Evolutionary conservation across 106 monocot species (phyloP).

Genomic region (Apostasia shenzhenica): DNA sequence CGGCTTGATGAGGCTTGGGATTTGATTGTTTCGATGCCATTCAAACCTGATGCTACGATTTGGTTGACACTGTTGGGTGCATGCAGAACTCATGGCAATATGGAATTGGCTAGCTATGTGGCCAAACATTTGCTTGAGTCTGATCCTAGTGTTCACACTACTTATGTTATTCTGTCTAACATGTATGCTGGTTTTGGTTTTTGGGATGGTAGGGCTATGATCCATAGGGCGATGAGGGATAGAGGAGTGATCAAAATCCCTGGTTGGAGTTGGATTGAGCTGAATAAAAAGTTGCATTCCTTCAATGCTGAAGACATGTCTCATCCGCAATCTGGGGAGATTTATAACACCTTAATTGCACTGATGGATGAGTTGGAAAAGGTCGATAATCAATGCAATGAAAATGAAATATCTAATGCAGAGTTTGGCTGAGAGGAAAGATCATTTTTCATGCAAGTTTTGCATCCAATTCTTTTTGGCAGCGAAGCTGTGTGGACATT

Average conservation of each 20-base stretch:
- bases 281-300: constrained; percentile 54
- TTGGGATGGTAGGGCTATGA: constrained; percentile 51
- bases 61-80: constrained; percentile 72
- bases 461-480: too few relatives aligned
- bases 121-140: constrained; percentile 30
- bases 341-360: constrained; percentile 33
- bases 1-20: constrained; percentile 36
- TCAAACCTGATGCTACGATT: constrained; percentile 59
- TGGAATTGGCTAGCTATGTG: constrained; percentile 43
- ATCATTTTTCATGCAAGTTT: too few relatives aligned
- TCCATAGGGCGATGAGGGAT: constrained; percentile 64
- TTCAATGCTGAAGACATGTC: constrained; percentile 82
- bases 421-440: too few relatives aligned
- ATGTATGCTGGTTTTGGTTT: constrained; percentile 45
- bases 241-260: constrained; percentile 70
- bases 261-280: constrained; percentile 95
- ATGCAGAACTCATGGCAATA: constrained; percentile 62
- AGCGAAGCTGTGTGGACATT: too few relatives aligned
- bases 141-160: constrained; percentile 46
- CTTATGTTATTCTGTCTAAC: constrained; percentile 58
- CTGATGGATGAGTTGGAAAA: constrained; percentile 36
- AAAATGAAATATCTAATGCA: too few relatives aligned
- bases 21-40: constrained; percentile 64
- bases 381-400: neutral
- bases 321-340: constrained; percentile 40